Evolutionary conservation across 306 rosid genomes (phyloP), one percentile per base, ranked within the genome.

Genomic region (Lotus japonicus): DNA sequence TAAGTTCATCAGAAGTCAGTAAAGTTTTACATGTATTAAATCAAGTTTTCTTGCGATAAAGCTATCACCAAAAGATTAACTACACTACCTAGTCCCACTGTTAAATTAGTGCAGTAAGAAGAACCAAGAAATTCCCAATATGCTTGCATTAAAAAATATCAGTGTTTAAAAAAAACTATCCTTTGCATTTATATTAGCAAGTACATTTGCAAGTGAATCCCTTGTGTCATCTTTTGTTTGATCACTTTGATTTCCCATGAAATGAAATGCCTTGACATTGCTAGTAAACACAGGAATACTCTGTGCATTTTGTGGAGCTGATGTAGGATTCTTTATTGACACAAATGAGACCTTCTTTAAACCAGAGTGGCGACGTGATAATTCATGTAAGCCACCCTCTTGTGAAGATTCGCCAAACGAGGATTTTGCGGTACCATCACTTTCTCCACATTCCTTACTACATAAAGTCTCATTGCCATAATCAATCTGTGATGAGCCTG

Each of bases 261-360:
- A 72, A 35, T 65, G 57, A 52, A 54, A 58, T 79, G 69, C 76
- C 28, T 48, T 45, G 5, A 62, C 26, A 60, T 65, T 52, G 33
- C 78, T 28, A 10, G 71, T 28, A 51, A 71, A 66, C 7, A 68
- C 53, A 28, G 49, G 26, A 6, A 79, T 72, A 39, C 57, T 62
- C 14, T 58, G 79, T 10, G 77, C 64, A 69, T 55, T 66, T 17
- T 74, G 42, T 2, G 79, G 41, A 1, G 49, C 45, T 23, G 67
- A 7, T 35, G 46, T 36, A 12, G 85, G 84, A 62, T 74, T 78
- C 65, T 81, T 83, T 42, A 90, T 64, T 0, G 92, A 84, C 59
- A 92, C 51, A 77, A 88, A 92, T 10, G 96, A 96, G n/a, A 85
- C 88, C 74, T 84, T 86, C 68, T 75, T 79, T 0, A 80, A 64